Percentiles rank a stretch among this genome's conserved stretches.
phyloP scores from a whole-genome alignment of 75 land plant species.

The Cryptomeria japonica region DNA sequence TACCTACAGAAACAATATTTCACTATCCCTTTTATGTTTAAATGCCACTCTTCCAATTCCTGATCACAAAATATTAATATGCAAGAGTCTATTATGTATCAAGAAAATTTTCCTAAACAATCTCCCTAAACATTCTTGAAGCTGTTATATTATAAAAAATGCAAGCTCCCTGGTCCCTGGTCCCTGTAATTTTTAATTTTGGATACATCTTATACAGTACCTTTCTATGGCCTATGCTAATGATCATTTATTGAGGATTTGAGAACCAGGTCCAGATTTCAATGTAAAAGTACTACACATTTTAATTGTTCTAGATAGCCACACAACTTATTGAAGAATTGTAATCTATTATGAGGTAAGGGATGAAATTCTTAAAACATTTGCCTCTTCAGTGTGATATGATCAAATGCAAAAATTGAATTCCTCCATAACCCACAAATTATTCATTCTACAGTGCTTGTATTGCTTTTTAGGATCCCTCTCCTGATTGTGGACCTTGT shows the following conservation, averaged over 20 bases:
- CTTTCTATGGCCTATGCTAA: not conserved
- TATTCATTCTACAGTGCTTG: not conserved
- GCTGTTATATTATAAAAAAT: not conserved
- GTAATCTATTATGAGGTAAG: not conserved
- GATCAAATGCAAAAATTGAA: not conserved
- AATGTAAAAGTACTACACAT: not conserved
- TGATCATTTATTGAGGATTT: not conserved
- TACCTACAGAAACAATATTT: not conserved
- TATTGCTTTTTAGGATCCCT: not conserved
- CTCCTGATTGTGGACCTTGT: not conserved
- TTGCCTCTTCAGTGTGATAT: not conserved
- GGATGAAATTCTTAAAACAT: not conserved
- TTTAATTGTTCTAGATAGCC: not conserved
- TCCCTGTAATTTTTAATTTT: not conserved
- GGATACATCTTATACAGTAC: not conserved
- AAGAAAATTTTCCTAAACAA: not conserved
- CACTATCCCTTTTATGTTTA: not conserved
- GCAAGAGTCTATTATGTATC: not conserved
- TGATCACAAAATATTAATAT: not conserved
- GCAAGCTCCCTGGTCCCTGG: not conserved
- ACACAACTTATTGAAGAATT: not conserved
- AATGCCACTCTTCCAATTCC: not conserved
- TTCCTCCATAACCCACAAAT: not conserved
- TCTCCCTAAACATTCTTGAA: not conserved
- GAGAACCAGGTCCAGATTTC: not conserved